A percentile compares a stretch with the other conserved stretches of the same genome.
Conservation (phyloP, 768 basidiomycete species). For the Kwoniella pini region DNA sequence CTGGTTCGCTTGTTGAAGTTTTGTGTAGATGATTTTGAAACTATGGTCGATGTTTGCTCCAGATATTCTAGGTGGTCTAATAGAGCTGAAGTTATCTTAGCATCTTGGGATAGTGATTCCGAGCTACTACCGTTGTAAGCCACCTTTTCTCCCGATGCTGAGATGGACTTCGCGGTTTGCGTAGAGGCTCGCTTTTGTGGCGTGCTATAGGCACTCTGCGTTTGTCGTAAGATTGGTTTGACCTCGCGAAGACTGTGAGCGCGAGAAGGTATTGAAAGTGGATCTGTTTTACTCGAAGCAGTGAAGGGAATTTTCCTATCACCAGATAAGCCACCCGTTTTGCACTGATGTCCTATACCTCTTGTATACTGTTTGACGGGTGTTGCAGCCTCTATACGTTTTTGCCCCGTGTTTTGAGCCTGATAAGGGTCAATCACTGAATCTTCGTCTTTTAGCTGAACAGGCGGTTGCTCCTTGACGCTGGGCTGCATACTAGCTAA, state of each 20-base stretch:
- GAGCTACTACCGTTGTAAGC: background rate
- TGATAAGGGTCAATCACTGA: too few relatives aligned
- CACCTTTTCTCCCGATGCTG: background rate
- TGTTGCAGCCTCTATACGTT: too few relatives aligned
- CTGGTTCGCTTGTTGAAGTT: background rate
- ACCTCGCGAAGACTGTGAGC: constrained; percentile 1
- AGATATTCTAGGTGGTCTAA: constrained; percentile 20
- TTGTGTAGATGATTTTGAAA: constrained; percentile 8
- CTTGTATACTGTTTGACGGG: too few relatives aligned
- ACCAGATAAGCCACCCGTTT: background rate
- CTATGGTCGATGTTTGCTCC: constrained; percentile 1
- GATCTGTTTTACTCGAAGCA: background rate
- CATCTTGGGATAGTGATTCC: constrained; percentile 10
- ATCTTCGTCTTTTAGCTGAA: background rate
- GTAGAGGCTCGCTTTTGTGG: background rate
- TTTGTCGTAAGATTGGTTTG: background rate
- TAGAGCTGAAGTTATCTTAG: constrained; percentile 17
- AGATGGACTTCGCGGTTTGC: background rate
- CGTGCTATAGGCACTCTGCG: background rate
- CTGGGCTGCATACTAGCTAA: background rate
- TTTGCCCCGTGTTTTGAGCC: too few relatives aligned
- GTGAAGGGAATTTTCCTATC: background rate
- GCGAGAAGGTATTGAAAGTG: background rate
- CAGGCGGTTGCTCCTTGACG: background rate
- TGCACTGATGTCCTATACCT: too few relatives aligned